Evolutionary conservation across 2,329 filamentous ascomycete species (phyloP).

Genomic region (Mollisiaceae sp.): DNA sequence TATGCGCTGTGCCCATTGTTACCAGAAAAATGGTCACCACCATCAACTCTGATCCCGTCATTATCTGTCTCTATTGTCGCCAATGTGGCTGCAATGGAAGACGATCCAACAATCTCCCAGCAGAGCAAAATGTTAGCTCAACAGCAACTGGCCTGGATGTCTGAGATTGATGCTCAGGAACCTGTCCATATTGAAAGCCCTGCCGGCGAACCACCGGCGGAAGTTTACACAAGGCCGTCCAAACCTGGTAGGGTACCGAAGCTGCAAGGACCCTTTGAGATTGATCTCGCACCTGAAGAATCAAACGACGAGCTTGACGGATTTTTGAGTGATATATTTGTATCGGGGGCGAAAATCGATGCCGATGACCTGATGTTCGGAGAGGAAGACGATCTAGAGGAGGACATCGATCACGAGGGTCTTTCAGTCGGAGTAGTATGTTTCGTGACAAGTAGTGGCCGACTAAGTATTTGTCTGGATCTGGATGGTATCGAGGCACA

Average conservation of each 20-base stretch:
- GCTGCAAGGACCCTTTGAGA: constrained; percentile 66
- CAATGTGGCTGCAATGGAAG: constrained; percentile 67
- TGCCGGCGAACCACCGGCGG: constrained; percentile 54
- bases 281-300: constrained; percentile 55
- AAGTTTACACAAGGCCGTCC: constrained; percentile 62
- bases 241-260: constrained; percentile 63
- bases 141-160: constrained; percentile 72
- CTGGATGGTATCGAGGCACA: constrained; percentile 67
- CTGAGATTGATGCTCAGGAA: constrained; percentile 67
- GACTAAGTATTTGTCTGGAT: constrained; percentile 66
- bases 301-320: constrained; percentile 61
- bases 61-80: constrained; percentile 83
- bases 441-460: constrained; percentile 64
- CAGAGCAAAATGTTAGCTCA: constrained; percentile 62
- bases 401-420: constrained; percentile 62
- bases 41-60: constrained; percentile 77
- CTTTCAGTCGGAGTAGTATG: constrained; percentile 65
- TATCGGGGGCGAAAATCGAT: constrained; percentile 67
- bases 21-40: constrained; percentile 83
- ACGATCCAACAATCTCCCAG: constrained; percentile 59
- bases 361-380: constrained; percentile 65
- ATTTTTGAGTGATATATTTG: constrained; percentile 64
- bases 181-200: constrained; percentile 58
- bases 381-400: constrained; percentile 67
- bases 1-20: constrained; percentile 92